Evolutionary conservation across 2,329 filamentous ascomycete species (phyloP).

Genomic region (Apiospora hydei): DNA sequence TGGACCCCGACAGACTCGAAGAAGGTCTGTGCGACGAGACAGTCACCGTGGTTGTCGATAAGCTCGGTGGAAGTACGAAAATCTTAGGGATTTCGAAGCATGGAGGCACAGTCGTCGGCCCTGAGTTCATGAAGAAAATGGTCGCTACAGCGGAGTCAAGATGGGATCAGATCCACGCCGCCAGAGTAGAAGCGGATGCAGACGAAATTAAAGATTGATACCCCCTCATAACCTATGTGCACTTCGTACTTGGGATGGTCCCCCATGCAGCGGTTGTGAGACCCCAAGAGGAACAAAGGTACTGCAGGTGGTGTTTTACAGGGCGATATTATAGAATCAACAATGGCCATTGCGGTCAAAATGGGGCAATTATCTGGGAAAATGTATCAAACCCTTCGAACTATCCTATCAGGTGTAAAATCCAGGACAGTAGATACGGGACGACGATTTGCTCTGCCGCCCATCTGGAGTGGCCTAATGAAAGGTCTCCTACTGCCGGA

Average conservation of each 20-base stretch:
- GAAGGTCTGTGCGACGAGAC: slow-evolving; percentile 83
- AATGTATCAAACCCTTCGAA: slow-evolving; percentile 83
- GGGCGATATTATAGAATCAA: not conserved
- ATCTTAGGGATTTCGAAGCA: slow-evolving; percentile 82
- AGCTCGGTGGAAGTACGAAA: slow-evolving; percentile 56
- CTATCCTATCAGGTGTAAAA: slow-evolving; percentile 77
- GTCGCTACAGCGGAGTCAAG: slow-evolving; percentile 66
- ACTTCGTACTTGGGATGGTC: not conserved
- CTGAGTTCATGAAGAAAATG: slow-evolving; percentile 66
- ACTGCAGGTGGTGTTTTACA: not conserved
- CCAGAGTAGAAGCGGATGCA: slow-evolving; percentile 41
- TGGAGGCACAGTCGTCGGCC: slow-evolving; percentile 76
- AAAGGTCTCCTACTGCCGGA: slow-evolving; percentile 42
- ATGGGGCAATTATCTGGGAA: slow-evolving; percentile 48
- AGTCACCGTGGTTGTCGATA: slow-evolving; percentile 84
- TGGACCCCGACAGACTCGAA: slow-evolving; percentile 90
- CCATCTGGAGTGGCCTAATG: slow-evolving; percentile 42
- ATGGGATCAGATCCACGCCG: slow-evolving; percentile 66
- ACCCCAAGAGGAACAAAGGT: no score
- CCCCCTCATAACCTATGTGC: not conserved
- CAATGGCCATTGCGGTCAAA: not conserved
- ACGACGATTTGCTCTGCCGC: slow-evolving; percentile 55
- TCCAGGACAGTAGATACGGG: slow-evolving; percentile 92
- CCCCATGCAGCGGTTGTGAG: not conserved
- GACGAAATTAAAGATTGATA: slow-evolving; percentile 17